Conservation (phyloP, 371 early-diverging fungal genomes). For the Haplosporangium sp. region DNA sequence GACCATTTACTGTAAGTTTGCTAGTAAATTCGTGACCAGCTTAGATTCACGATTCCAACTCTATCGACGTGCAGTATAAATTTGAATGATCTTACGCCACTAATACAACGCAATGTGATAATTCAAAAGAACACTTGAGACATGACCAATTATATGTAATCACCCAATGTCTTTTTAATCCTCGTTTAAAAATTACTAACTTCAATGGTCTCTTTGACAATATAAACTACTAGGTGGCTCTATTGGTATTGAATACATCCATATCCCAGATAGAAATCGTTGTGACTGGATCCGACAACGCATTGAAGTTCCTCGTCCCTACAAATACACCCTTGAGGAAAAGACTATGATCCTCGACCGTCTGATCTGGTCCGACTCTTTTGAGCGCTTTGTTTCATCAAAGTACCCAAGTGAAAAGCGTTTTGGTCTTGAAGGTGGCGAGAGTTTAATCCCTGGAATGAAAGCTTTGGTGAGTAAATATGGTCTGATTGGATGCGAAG, state of each 20-base stretch:
- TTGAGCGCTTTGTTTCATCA: conserved; percentile 72
- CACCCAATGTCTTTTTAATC: neutral
- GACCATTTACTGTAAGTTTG: conserved; percentile 85
- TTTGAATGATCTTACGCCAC: neutral
- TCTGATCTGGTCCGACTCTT: conserved; percentile 96
- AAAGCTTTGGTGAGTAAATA: conserved; percentile 84
- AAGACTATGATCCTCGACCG: conserved; percentile 94
- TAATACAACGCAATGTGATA: too few species aligned
- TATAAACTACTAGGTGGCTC: conserved; percentile 78
- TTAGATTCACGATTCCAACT: too few species aligned
- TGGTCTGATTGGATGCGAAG: too few species aligned
- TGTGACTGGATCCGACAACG: conserved; percentile 97
- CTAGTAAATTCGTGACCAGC: neutral
- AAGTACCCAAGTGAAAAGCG: conserved; percentile 88
- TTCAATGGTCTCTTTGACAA: conserved; percentile 66
- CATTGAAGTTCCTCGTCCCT: conserved; percentile 91
- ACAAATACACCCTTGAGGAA: conserved; percentile 86
- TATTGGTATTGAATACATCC: conserved; percentile 97
- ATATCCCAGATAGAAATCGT: conserved; percentile 94
- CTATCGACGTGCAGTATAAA: too few species aligned
- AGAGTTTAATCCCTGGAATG: conserved; percentile 97
- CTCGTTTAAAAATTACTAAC: neutral
- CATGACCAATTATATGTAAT: too few species aligned
- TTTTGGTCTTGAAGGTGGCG: conserved; percentile 98
- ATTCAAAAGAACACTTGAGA: too few species aligned